Evolutionary conservation across 2,329 filamentous ascomycete species (phyloP).

Genomic region (Pezicula neosporulosa): DNA sequence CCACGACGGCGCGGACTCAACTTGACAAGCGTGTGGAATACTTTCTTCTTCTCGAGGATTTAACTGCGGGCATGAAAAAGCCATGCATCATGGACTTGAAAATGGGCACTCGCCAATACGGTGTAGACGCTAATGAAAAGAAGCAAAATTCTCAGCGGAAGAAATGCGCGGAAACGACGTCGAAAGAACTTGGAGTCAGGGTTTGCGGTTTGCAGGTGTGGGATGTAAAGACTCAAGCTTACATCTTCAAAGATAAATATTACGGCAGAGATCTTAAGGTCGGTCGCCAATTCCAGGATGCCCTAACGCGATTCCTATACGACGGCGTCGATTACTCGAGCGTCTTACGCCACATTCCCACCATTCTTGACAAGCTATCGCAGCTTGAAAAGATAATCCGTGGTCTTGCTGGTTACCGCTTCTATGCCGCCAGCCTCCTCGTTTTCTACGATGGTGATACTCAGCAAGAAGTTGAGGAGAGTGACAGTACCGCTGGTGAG

Average conservation of each 20-base stretch:
- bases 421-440: slow-evolving; percentile 91
- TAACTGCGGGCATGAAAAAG: slow-evolving; percentile 93
- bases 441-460: slow-evolving; percentile 94
- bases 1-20: slow-evolving; percentile 70
- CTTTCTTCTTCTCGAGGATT: slow-evolving; percentile 88
- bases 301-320: slow-evolving; percentile 85
- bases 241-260: slow-evolving; percentile 98
- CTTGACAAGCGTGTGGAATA: slow-evolving; percentile 73
- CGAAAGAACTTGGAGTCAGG: slow-evolving; percentile 83
- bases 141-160: slow-evolving; percentile 90
- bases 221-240: slow-evolving; percentile 79
- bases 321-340: slow-evolving; percentile 80
- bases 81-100: slow-evolving; percentile 97
- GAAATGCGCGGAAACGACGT: slow-evolving; percentile 92
- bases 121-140: slow-evolving; percentile 85
- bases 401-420: slow-evolving; percentile 78
- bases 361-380: slow-evolving; percentile 78
- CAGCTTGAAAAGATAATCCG: slow-evolving; percentile 81
- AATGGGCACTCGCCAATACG: slow-evolving; percentile 97
- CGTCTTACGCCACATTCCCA: slow-evolving; percentile 81
- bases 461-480: slow-evolving; percentile 44
- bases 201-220: slow-evolving; percentile 96
- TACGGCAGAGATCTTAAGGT: slow-evolving; percentile 86
- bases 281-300: slow-evolving; percentile 83
- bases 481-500: slow-evolving; percentile 31